These are phyloP conservation scores for Stipa capillata DNA, from an alignment of 176 grass and related monocot genomes.

Conservation along the genomic window DNA sequence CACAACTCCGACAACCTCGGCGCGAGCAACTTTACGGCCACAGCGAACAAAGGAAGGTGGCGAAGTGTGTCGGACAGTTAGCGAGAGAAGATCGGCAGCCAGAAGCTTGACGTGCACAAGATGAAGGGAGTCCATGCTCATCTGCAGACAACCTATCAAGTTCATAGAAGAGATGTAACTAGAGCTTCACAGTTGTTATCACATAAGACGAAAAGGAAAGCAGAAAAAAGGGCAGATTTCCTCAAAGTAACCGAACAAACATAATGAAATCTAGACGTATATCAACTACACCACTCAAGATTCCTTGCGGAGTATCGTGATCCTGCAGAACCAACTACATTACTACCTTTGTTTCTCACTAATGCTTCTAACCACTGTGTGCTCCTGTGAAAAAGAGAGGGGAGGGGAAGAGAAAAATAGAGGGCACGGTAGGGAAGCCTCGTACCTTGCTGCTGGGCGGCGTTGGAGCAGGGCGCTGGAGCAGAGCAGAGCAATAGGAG, in stretches of 20 bases:
- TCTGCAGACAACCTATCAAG: background rate
- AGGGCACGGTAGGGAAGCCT: too few species aligned
- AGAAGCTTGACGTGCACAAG: constrained; percentile 54
- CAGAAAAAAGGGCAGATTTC: background rate
- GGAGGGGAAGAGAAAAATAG: too few species aligned
- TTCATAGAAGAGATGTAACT: background rate
- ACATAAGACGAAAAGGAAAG: background rate
- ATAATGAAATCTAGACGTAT: background rate
- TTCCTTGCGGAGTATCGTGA: background rate
- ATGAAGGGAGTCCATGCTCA: constrained; percentile 31
- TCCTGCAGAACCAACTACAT: background rate
- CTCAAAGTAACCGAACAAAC: background rate
- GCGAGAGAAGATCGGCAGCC: constrained; percentile 51
- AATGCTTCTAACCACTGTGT: background rate
- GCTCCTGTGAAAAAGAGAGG: background rate
- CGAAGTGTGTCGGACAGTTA: constrained; percentile 8
- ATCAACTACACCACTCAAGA: background rate
- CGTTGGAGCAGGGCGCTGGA: too few species aligned
- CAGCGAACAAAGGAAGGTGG: constrained; percentile 35
- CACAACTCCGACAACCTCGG: constrained; percentile 50
- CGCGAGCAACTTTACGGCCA: constrained; percentile 25
- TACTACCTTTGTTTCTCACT: background rate
- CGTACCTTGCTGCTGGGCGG: too few species aligned
- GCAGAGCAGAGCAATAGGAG: too few species aligned
- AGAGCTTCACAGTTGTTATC: background rate